These are phyloP conservation scores for Guyanaporus albipodus DNA, from an alignment of 768 basidiomycete genomes.

Conservation along the genomic window DNA sequence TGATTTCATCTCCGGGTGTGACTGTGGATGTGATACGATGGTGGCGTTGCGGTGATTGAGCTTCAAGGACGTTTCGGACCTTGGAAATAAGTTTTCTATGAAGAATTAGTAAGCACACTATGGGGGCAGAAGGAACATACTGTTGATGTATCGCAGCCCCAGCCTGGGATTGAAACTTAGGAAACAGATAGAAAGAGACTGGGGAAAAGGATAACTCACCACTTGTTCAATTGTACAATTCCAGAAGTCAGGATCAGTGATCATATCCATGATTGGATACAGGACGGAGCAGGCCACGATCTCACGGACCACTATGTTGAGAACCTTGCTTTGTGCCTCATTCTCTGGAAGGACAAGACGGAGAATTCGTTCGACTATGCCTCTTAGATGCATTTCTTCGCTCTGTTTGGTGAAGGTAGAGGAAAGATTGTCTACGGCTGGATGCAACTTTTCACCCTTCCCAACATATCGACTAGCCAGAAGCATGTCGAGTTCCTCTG, in stretches of 20 bases:
- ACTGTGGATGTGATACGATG: constrained; percentile 39
- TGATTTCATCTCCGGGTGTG: constrained; percentile 65
- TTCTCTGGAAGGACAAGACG: constrained; percentile 71
- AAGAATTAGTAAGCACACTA: constrained; percentile 2
- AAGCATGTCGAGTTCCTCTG: constrained; percentile 84
- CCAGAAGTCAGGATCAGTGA: constrained; percentile 97
- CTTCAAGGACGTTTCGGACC: constrained; percentile 79
- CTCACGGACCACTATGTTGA: constrained; percentile 75
- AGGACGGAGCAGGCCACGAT: constrained; percentile 78
- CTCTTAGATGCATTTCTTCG: constrained; percentile 80
- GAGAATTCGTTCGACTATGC: constrained; percentile 66
- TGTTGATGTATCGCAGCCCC: constrained; percentile 69
- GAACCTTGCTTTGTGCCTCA: constrained; percentile 65
- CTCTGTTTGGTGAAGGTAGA: constrained; percentile 86
- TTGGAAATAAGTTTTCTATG: constrained; percentile 79
- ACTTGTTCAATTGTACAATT: constrained; percentile 89
- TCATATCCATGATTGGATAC: constrained; percentile 87
- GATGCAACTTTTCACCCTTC: constrained; percentile 67
- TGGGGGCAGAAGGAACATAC: constrained; percentile 31
- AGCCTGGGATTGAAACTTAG: constrained; percentile 38
- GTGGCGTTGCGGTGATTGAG: constrained; percentile 61
- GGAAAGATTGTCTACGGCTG: constrained; percentile 84
- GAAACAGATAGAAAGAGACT: constrained; percentile 1
- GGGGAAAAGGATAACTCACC: constrained; percentile 66
- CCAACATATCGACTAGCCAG: constrained; percentile 77